Evolutionary conservation across 768 basidiomycete species (phyloP).

Genomic region (Rhodosporidiobolus odoratus): DNA sequence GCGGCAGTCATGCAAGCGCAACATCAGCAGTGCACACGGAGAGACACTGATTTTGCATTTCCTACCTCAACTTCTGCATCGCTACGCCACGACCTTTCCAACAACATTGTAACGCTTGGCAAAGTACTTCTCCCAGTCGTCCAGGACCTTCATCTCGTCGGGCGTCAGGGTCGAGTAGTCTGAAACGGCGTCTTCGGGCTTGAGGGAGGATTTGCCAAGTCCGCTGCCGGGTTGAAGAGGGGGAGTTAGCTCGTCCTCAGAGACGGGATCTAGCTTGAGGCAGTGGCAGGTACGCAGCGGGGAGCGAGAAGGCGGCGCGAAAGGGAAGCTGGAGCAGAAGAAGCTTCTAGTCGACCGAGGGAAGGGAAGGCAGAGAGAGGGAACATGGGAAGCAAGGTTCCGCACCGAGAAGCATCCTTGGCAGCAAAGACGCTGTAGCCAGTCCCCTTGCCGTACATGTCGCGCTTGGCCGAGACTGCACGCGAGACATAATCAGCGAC

Average conservation of each 20-base stretch:
- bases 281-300: not conserved
- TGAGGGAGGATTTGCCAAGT: slow-evolving; percentile 81
- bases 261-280: too few species aligned
- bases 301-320: not conserved
- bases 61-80: too few species aligned
- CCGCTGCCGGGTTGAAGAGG: slow-evolving; percentile 50
- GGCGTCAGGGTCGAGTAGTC: slow-evolving; percentile 74
- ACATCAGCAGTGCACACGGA: too few species aligned
- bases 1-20: too few species aligned
- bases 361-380: not conserved
- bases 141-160: slow-evolving; percentile 68
- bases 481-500: not conserved
- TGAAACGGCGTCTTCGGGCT: slow-evolving; percentile 73
- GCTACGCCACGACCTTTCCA: slow-evolving; percentile 55
- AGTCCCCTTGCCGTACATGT: slow-evolving; percentile 79
- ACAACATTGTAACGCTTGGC: slow-evolving; percentile 79
- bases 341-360: not conserved
- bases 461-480: slow-evolving; percentile 65
- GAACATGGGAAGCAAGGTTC: not conserved
- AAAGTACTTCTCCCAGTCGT: slow-evolving; percentile 71
- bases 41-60: too few species aligned
- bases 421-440: slow-evolving; percentile 70
- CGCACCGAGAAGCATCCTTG: slow-evolving; percentile 68
- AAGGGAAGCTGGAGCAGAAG: not conserved
- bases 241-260: not conserved